Base-by-base conservation (phyloP, 148 eudicot species). In the Cornus florida region DNA sequence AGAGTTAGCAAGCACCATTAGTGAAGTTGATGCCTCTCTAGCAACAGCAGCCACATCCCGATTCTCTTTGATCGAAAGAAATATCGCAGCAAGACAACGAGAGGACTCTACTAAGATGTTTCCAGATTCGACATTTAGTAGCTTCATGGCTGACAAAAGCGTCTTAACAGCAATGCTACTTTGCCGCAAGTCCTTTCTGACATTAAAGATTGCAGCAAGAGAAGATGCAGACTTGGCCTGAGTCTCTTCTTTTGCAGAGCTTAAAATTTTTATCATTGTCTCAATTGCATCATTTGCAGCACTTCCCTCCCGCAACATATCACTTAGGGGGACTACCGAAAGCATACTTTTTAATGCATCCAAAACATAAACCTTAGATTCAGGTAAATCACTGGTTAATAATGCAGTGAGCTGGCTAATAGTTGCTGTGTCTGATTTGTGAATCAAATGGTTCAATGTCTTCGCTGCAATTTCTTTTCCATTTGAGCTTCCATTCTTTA, bases 251-350 rank as follows among this genome's bases (percentile, higher is more conserved):
- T 82, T 91, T 24, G 87, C 77, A 66, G 95, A 93, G 87, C 90
- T 85, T 75, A 96, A 84, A 74, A 96, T 81, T 80, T 89, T 96
- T 75, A 92, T 86, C 84, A 96, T 86, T 19, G 97, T 93, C 88
- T 96, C 98, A 66, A 96, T 74, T 70, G 99, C 98, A 91, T 96
- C 98, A 88, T 96, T 92, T 24, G 97, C 89, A 80, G 99, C 98
- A 90, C 95, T 91, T 60, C 98, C 99, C 79, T 96, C 99, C 56
- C 91, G 95, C 78, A 94, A 79, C 84, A 96, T 85, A 71, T 96
- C 99, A 74, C 13, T 88, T 13, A 91, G 89, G 76, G 93, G 91
- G 72, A 89, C 99, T 74, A 92, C 89, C 59, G 91, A 89, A 77
- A 96, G 92, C 95, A 96, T 89, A 79, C 95, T 94, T 82, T 80